Conservation (phyloP, 2,329 filamentous ascomycete genomes). For the Pseudohalonectria lignicola region DNA sequence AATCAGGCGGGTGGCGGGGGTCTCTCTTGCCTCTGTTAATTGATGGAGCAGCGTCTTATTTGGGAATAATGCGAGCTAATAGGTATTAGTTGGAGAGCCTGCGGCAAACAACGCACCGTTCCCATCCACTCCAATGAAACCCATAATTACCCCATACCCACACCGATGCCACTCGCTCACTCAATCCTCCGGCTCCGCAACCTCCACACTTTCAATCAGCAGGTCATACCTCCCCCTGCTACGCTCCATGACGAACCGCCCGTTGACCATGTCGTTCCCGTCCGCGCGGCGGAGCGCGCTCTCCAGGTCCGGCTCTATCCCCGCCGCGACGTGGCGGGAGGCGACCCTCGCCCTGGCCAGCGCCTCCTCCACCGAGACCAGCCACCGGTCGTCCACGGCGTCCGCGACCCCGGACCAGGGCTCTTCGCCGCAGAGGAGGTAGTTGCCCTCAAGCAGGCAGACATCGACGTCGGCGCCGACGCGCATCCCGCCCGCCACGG, state of each 20-base stretch:
- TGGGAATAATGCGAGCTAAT: too few species aligned
- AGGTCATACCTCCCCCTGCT: conserved; percentile 15
- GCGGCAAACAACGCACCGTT: too few species aligned
- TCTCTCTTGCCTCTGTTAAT: too few species aligned
- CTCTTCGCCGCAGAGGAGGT: conserved; percentile 17
- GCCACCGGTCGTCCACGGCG: conserved; percentile 27
- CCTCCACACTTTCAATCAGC: conserved; percentile 15
- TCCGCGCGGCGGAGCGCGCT: conserved; percentile 22
- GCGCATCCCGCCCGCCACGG: conserved; percentile 8
- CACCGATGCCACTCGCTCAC: too few species aligned
- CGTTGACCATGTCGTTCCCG: conserved; percentile 25
- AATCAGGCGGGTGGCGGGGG: too few species aligned
- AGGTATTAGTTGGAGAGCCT: too few species aligned
- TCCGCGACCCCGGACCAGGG: conserved; percentile 20
- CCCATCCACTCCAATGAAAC: too few species aligned
- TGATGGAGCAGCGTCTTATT: too few species aligned
- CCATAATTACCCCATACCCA: too few species aligned
- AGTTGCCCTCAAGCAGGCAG: conserved; percentile 14
- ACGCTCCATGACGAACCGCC: conserved; percentile 8
- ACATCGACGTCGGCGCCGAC: conserved; percentile 7
- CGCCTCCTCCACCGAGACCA: conserved; percentile 24
- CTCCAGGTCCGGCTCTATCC: conserved; percentile 26
- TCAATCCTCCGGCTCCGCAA: too few species aligned
- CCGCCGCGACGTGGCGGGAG: conserved; percentile 22
- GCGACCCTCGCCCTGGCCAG: conserved; percentile 25